Evolutionary conservation across 1,284 basidiomycete genomes (phyloP).

Genomic region (Cryptococcus sp.): DNA sequence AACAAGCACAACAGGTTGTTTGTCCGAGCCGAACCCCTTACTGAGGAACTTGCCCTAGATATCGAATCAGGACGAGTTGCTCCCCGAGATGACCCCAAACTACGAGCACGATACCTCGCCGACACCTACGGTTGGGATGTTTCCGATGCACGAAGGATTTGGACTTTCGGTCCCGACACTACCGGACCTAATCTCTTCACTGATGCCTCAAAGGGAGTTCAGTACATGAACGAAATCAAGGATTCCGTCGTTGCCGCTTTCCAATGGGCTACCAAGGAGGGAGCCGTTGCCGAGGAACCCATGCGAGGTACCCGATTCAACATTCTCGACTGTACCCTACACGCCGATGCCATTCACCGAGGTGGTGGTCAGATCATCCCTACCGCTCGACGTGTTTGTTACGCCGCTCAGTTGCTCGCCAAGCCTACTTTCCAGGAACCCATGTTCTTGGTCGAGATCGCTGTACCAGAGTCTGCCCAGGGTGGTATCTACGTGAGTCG

Average conservation of each 20-base stretch:
- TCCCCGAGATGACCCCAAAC: constrained; percentile 96
- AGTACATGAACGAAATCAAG: constrained; percentile 98
- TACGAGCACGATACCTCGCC: constrained; percentile 89
- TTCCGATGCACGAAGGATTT: constrained; percentile 98
- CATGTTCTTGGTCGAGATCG: constrained; percentile 97
- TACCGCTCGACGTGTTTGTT: constrained; percentile 90
- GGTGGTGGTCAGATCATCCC: constrained; percentile 99
- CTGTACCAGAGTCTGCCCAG: constrained; percentile 95
- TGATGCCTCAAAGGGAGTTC: constrained; percentile 98
- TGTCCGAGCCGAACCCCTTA: constrained; percentile 86
- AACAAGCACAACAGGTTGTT: constrained; percentile 99
- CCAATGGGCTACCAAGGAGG: constrained; percentile 99
- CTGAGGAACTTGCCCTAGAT: constrained; percentile 88
- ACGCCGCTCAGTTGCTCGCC: constrained; percentile 91
- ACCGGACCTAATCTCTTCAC: constrained; percentile 96
- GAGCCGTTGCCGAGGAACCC: constrained; percentile 93
- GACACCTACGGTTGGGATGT: constrained; percentile 99
- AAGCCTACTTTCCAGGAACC: constrained; percentile 93
- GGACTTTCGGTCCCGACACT: constrained; percentile 99
- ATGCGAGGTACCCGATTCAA: constrained; percentile 98
- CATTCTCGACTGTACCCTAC: constrained; percentile 92
- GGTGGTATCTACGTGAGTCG: constrained; percentile 87
- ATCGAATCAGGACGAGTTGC: constrained; percentile 85
- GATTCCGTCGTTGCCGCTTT: constrained; percentile 98
- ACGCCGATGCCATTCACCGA: constrained; percentile 99